Evolutionary conservation across 1,139 yeast species (phyloP), one percentile per base, ranked within the genome.

Genomic region (Candida pseudoviswanathii): DNA sequence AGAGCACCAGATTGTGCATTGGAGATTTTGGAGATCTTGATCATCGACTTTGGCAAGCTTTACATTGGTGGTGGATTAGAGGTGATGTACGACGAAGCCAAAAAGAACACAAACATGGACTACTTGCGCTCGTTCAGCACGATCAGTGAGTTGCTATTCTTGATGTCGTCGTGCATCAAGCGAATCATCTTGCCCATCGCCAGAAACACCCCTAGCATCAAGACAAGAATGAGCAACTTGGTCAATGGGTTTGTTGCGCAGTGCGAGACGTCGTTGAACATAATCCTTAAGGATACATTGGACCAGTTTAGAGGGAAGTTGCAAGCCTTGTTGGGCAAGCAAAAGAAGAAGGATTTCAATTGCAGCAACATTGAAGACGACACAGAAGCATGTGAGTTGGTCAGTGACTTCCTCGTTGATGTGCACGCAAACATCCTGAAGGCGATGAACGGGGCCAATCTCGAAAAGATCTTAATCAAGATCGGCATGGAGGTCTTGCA

Each of bases 11-110:
- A 81, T 44, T 81, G 84, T 59, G 80, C 91, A 0, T 70, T 82
- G 45, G 90, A 84, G 52, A 68, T 91, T 24, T 73, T 89, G 56
- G 89, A 87, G 52, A 74, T 89, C 34, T 65, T 90, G 47, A 65
- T 89, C 24, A 77, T 83, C 51, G 90, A 87, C 51, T 77, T 89
- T 46, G 95, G 96, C 0, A 82, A 82, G 44, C 78, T 85, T 5
- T 90, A 89, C 60, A 78, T 90, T 47, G 91, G 89, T 43, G 77
- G 84, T 22, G 91, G 90, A 0, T 67, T 92, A 36, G 96, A 89
- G 58, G 84, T 85, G 7, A 79, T 92, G 0, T 86, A 82, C 51
- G 80, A 74, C 49, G 58, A 59, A 60, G 72, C 43, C 21, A 50
- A 47, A 40, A 48, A 45, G 42, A 25, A 31, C 34, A 9, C 41